These are phyloP conservation scores for Coniferiporia sulphurascens DNA, from an alignment of 1,284 basidiomycete species.

Conservation along the genomic window DNA sequence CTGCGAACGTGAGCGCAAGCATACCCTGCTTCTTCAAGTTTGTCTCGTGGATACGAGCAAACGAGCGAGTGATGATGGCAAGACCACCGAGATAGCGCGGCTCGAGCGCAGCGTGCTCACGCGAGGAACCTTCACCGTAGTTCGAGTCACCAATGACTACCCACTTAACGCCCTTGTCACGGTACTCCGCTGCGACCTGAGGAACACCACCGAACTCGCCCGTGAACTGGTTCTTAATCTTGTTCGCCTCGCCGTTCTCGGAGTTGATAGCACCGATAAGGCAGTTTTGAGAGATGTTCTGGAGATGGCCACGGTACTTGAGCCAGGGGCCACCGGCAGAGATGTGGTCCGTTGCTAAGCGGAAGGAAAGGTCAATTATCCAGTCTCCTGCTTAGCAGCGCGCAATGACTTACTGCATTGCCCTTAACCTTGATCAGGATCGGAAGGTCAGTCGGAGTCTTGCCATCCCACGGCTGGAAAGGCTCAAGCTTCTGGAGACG, in stretches of 20 bases:
- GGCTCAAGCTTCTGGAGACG: constrained; percentile 93
- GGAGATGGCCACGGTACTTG: constrained; percentile 98
- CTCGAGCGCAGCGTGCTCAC: constrained; percentile 97
- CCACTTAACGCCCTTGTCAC: constrained; percentile 89
- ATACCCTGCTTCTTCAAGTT: constrained; percentile 98
- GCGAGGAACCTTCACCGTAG: constrained; percentile 97
- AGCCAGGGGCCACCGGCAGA: constrained; percentile 98
- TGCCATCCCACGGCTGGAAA: constrained; percentile 91
- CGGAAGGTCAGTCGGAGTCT: constrained; percentile 86
- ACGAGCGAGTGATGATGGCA: constrained; percentile 92
- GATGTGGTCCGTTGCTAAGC: constrained; percentile 77
- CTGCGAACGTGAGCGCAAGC: constrained; percentile 86
- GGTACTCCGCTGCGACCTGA: constrained; percentile 81
- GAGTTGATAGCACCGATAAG: constrained; percentile 95
- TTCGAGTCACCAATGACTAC: constrained; percentile 93
- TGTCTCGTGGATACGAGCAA: constrained; percentile 97
- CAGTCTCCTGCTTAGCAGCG: constrained; percentile 3
- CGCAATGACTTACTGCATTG: constrained; percentile 81
- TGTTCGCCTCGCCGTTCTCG: constrained; percentile 95
- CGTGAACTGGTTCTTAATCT: constrained; percentile 87
- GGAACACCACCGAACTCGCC: constrained; percentile 88
- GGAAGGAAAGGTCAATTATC: neutral
- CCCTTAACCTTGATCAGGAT: constrained; percentile 97
- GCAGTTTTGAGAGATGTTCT: constrained; percentile 99
- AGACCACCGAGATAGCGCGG: constrained; percentile 95